These are phyloP conservation scores for Phlegmacium glaucopus DNA, from an alignment of 768 basidiomycete species.

Conservation along the genomic window DNA sequence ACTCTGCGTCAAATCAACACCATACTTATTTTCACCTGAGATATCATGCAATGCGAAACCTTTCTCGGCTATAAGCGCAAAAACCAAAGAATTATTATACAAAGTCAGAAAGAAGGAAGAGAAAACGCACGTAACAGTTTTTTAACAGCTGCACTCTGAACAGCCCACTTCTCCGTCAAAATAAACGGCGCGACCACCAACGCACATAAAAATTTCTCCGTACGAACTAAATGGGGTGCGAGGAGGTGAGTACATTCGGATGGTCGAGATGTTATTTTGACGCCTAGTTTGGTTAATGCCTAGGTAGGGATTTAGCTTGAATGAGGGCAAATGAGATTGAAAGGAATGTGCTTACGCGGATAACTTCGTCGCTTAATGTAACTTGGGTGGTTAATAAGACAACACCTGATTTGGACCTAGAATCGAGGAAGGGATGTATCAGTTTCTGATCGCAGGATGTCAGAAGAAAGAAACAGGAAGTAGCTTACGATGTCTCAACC, in stretches of 20 bases:
- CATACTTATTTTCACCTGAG: conserved; percentile 61
- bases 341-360: conserved; percentile 47
- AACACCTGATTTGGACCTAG: conserved; percentile 25
- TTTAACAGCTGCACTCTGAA: conserved; percentile 50
- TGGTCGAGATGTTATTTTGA: conserved; percentile 55
- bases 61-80: conserved; percentile 49
- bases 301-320: conserved; percentile 31
- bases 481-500: conserved; percentile 5
- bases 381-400: conserved; percentile 71
- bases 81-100: not conserved
- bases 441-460: not conserved
- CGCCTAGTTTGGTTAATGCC: conserved; percentile 65
- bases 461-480: not conserved
- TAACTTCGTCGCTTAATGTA: conserved; percentile 48
- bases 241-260: conserved; percentile 79
- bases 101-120: not conserved
- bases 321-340: too few relatives aligned
- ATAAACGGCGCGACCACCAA: conserved; percentile 61
- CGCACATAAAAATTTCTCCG: conserved; percentile 86
- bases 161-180: conserved; percentile 68
- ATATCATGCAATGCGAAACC: conserved; percentile 59
- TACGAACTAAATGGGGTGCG: conserved; percentile 65
- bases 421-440: too few relatives aligned
- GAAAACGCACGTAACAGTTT: conserved; percentile 58
- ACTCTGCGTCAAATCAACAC: conserved; percentile 59